Conservation (phyloP, 192 early-diverging fungal genomes). For the Chytriomyces sp. region DNA sequence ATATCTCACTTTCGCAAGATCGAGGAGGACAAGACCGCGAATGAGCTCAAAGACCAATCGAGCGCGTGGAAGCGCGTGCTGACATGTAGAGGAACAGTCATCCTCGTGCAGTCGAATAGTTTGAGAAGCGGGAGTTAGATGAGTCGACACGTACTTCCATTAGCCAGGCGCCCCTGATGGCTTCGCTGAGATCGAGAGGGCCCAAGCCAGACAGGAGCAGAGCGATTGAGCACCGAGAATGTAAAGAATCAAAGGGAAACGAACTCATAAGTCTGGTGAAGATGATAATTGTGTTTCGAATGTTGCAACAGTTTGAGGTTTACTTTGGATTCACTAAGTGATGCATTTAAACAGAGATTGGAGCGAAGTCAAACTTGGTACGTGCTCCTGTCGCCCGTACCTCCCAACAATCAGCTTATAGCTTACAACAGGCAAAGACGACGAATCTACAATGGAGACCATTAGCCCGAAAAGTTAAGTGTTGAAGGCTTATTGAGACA, state of each 20-base stretch:
- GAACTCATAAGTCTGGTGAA: conserved; percentile 62
- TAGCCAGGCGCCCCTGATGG: conserved; percentile 6
- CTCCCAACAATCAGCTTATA: background rate
- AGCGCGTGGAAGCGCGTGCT: conserved; percentile 53
- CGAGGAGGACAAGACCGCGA: conserved; percentile 43
- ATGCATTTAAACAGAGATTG: conserved; percentile 62
- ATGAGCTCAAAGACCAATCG: conserved; percentile 70
- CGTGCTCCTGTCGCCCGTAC: conserved; percentile 32
- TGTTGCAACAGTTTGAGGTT: conserved; percentile 65
- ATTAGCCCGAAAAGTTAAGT: conserved; percentile 60
- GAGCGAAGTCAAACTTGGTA: conserved; percentile 67
- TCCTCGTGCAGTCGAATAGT: conserved; percentile 65
- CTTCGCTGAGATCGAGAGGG: conserved; percentile 44
- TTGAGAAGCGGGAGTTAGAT: conserved; percentile 62
- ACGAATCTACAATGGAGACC: conserved; percentile 96
- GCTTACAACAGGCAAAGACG: conserved; percentile 40
- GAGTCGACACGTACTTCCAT: background rate
- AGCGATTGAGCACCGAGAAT: conserved; percentile 36
- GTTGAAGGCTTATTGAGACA: conserved; percentile 18
- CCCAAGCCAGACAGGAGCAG: conserved; percentile 42
- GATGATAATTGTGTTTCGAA: conserved; percentile 69
- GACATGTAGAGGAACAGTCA: conserved; percentile 57
- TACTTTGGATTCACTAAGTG: background rate
- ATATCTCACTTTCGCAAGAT: no score
- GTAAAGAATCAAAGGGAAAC: conserved; percentile 66